Conservation (phyloP, 2,329 filamentous ascomycete genomes). For the Akanthomyces uredinophilus region DNA sequence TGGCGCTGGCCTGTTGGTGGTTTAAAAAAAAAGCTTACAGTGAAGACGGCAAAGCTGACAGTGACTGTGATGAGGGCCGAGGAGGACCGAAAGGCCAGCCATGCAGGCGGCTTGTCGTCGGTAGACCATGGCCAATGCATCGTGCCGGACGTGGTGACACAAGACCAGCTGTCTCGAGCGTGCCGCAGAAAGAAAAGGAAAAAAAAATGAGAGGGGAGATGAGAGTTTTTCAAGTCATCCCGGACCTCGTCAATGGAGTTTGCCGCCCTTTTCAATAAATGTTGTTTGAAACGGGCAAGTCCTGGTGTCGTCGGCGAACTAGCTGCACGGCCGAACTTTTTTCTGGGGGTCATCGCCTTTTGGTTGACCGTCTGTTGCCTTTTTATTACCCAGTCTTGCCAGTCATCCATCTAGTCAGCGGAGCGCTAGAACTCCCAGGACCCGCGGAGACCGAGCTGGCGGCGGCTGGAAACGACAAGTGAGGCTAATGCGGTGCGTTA, state of each 20-base stretch:
- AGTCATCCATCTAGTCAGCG: background rate
- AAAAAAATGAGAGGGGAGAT: background rate
- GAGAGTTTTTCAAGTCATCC: background rate
- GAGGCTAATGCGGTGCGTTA: background rate
- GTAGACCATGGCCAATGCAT: conserved; percentile 14
- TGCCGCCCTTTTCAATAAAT: background rate
- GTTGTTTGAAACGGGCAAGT: background rate
- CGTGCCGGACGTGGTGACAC: conserved; percentile 17
- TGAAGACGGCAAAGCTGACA: conserved; percentile 31
- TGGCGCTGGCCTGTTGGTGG: background rate
- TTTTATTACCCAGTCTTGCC: background rate
- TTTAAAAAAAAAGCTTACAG: conserved; percentile 20
- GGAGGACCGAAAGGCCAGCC: conserved; percentile 29
- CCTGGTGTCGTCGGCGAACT: background rate
- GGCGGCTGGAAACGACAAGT: background rate
- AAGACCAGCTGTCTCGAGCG: background rate
- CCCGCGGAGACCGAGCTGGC: conserved; percentile 4
- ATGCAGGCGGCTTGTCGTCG: conserved; percentile 22
- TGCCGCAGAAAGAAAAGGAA: background rate
- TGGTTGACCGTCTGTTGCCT: background rate
- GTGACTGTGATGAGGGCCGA: conserved; percentile 28
- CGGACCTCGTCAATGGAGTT: background rate
- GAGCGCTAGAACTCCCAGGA: background rate
- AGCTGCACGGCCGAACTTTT: background rate
- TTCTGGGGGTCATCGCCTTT: background rate